A percentile compares a stretch with the other conserved stretches of the same genome.
phyloP scores from a whole-genome alignment of 1,284 basidiomycete genomes.

The Cryptococcus wingfieldii region DNA sequence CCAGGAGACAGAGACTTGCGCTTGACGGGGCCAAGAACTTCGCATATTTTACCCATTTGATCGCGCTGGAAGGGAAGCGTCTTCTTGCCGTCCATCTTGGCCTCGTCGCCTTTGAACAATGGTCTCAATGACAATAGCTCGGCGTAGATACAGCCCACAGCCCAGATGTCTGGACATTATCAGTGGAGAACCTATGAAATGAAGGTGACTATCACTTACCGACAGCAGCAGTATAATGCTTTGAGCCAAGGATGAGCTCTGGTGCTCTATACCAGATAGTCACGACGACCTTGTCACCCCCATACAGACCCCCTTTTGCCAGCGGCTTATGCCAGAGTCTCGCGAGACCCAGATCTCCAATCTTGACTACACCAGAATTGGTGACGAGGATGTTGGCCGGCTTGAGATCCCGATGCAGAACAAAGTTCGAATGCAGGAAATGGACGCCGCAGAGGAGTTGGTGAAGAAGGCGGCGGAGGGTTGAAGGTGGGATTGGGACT shows the following conservation, averaged over 20 bases:
- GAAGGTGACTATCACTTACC: conserved; percentile 40
- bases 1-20: conserved; percentile 53
- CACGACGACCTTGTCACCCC: conserved; percentile 96
- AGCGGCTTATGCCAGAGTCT: conserved; percentile 57
- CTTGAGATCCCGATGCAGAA: conserved; percentile 94
- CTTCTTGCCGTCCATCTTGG: conserved; percentile 78
- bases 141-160: conserved; percentile 93
- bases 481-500: conserved; percentile 62
- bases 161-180: conserved; percentile 71
- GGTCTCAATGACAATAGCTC: conserved; percentile 88
- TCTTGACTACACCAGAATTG: conserved; percentile 84
- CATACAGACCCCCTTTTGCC: conserved; percentile 52
- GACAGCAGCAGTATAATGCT: conserved; percentile 93
- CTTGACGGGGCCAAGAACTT: conserved; percentile 84
- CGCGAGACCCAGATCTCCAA: conserved; percentile 93
- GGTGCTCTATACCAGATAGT: conserved; percentile 99
- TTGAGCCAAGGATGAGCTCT: conserved; percentile 87
- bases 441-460: conserved; percentile 94
- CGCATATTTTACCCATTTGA: conserved; percentile 90
- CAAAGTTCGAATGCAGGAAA: conserved; percentile 91
- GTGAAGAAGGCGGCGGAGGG: conserved; percentile 89
- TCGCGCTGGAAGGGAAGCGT: conserved; percentile 91
- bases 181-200: not conserved
- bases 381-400: conserved; percentile 98
- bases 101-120: conserved; percentile 99